These are phyloP conservation scores for Olyra latifolia DNA, from an alignment of 176 grass and related monocot species.

Conservation along the genomic window DNA sequence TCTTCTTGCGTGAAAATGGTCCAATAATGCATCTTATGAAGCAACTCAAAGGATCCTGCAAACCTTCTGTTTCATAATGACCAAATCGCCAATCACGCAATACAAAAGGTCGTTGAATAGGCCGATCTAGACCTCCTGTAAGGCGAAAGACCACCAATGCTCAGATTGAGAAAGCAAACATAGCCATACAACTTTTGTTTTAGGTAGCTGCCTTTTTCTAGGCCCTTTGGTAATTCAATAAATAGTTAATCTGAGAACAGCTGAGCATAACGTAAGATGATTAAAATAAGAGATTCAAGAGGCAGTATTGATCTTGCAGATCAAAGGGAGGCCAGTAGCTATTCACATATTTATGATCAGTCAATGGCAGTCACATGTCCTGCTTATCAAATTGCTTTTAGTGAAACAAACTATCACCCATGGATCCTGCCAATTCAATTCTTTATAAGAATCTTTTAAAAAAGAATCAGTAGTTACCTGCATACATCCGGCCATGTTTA, in stretches of 20 bases:
- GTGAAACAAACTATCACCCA: slow-evolving; percentile 9
- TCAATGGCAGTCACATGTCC: neutral
- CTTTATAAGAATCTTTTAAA: slow-evolving; percentile 10
- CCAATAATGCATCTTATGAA: slow-evolving; percentile 52
- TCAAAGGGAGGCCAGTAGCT: neutral
- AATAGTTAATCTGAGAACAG: neutral
- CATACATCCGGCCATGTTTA: slow-evolving; percentile 83
- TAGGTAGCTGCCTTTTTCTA: neutral
- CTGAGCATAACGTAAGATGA: neutral
- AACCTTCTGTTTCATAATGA: slow-evolving; percentile 91
- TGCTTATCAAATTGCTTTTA: slow-evolving; percentile 20
- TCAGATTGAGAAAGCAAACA: slow-evolving; percentile 6
- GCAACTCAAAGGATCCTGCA: slow-evolving; percentile 74
- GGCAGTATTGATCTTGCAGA: neutral
- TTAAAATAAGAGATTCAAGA: neutral
- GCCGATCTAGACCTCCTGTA: slow-evolving; percentile 79
- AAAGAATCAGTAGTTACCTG: slow-evolving; percentile 57
- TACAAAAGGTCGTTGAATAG: slow-evolving; percentile 68
- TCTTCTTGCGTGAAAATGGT: slow-evolving; percentile 55
- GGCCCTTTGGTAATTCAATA: neutral
- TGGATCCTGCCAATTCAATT: slow-evolving; percentile 2
- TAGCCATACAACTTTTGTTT: neutral
- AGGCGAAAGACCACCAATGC: neutral
- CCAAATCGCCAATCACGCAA: slow-evolving; percentile 87
- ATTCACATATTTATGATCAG: slow-evolving; percentile 22